Conservation (phyloP, 306 rosid species). For the Vigna angularis region DNA sequence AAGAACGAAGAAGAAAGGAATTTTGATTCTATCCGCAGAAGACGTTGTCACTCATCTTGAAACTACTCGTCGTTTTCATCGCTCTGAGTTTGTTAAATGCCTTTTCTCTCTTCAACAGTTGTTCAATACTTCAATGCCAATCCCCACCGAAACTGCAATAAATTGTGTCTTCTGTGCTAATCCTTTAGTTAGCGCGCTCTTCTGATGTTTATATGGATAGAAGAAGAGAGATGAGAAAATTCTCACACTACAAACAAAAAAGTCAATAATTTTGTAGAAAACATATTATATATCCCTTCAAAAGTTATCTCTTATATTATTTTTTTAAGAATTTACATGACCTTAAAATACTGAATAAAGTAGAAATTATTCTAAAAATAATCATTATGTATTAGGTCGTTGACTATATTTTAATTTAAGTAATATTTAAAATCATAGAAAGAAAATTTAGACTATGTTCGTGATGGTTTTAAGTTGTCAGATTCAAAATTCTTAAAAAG, state of each 20-base stretch:
- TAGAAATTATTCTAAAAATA: no score
- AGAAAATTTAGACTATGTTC: no score
- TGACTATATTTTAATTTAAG: neutral
- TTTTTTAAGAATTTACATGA: no score
- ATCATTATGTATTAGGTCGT: no score
- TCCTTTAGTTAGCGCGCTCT: neutral
- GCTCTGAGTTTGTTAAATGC: neutral
- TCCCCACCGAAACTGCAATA: neutral
- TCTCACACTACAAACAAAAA: neutral
- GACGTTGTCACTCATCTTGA: neutral
- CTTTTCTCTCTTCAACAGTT: neutral
- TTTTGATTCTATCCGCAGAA: conserved; percentile 28
- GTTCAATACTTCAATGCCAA: neutral
- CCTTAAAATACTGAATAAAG: no score
- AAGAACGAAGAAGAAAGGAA: neutral
- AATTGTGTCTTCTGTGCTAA: neutral
- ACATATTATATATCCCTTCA: neutral
- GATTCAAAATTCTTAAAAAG: no score
- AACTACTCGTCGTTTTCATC: conserved; percentile 24
- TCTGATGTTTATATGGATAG: no score
- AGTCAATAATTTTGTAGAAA: no score
- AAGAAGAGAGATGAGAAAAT: neutral
- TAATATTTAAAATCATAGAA: no score
- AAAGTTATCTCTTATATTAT: no score
- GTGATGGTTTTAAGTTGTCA: no score